These are phyloP conservation scores for Phytophthora pseudosyringae DNA, from an alignment of 352 stramenopile genomes.

Conservation along the genomic window DNA sequence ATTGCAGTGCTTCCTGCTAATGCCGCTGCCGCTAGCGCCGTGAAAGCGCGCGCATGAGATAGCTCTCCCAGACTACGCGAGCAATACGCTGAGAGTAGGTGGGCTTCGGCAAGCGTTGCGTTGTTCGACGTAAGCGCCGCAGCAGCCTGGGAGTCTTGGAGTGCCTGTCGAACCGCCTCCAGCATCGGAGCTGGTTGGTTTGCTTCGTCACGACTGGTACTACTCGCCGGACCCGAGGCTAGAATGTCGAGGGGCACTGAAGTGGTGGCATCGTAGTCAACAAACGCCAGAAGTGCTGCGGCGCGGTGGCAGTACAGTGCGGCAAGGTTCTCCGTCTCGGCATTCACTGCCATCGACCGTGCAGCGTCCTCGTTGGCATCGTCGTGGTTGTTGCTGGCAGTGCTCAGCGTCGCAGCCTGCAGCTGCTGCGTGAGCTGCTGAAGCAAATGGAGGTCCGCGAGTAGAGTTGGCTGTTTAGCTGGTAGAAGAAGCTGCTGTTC, in stretches of 20 bases:
- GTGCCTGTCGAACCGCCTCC: slow-evolving; percentile 48
- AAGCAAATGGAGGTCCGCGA: slow-evolving; percentile 33
- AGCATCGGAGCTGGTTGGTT: slow-evolving; percentile 34
- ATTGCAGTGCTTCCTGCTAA: slow-evolving; percentile 33
- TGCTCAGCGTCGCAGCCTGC: slow-evolving; percentile 17
- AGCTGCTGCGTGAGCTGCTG: slow-evolving; percentile 37
- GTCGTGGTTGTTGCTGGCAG: slow-evolving; percentile 32
- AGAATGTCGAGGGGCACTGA: slow-evolving; percentile 35
- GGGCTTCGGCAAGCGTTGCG: slow-evolving; percentile 31
- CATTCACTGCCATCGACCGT: background rate
- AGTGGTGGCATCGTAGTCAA: slow-evolving; percentile 47
- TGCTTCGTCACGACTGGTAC: slow-evolving; percentile 5
- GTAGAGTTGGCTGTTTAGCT: slow-evolving; percentile 33
- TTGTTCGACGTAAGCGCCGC: slow-evolving; percentile 29
- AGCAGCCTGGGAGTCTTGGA: slow-evolving; percentile 47
- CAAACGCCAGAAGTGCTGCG: slow-evolving; percentile 40
- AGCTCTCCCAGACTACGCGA: slow-evolving; percentile 47
- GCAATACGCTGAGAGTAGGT: slow-evolving; percentile 49
- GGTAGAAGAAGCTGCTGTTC: slow-evolving; percentile 14
- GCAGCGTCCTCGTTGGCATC: slow-evolving; percentile 8
- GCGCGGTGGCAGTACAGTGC: slow-evolving; percentile 46
- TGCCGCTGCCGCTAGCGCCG: slow-evolving; percentile 30
- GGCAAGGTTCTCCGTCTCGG: slow-evolving; percentile 32
- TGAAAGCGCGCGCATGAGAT: slow-evolving; percentile 37
- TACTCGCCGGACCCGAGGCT: slow-evolving; percentile 15